Evolutionary conservation across 1,284 basidiomycete genomes (phyloP).

Genomic region (Fomes fomentarius): DNA sequence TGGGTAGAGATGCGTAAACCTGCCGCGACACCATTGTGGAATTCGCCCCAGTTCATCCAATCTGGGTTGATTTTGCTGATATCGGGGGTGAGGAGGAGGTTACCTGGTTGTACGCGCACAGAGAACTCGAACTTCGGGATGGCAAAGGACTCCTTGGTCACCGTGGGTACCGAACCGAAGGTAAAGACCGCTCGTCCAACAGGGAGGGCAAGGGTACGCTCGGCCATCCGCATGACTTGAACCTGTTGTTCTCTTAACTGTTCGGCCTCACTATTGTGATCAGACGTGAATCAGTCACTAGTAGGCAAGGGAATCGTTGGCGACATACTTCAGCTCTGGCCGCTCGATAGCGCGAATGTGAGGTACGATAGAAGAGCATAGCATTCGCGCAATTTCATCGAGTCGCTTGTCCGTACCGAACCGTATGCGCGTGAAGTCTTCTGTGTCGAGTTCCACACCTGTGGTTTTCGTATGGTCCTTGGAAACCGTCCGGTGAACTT

Average conservation of each 20-base stretch:
- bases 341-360: slow-evolving; percentile 71
- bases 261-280: slow-evolving; percentile 68
- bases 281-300: not conserved
- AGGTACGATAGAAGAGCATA: slow-evolving; percentile 76
- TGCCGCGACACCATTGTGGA: slow-evolving; percentile 96
- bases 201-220: slow-evolving; percentile 84
- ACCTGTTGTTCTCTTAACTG: slow-evolving; percentile 81
- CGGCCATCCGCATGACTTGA: slow-evolving; percentile 77
- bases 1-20: slow-evolving; percentile 82
- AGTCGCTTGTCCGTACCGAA: slow-evolving; percentile 87
- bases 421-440: slow-evolving; percentile 79
- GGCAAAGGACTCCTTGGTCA: slow-evolving; percentile 75
- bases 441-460: slow-evolving; percentile 71
- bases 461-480: slow-evolving; percentile 61
- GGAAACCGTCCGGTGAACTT: slow-evolving; percentile 47
- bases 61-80: slow-evolving; percentile 69
- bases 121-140: slow-evolving; percentile 84
- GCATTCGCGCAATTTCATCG: slow-evolving; percentile 86
- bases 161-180: slow-evolving; percentile 74
- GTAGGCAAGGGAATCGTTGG: too few species aligned
- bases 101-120: slow-evolving; percentile 74
- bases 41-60: slow-evolving; percentile 89
- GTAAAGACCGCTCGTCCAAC: slow-evolving; percentile 89
- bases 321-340: slow-evolving; percentile 69
- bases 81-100: slow-evolving; percentile 65